Evolutionary conservation across 2,329 filamentous ascomycete species (phyloP).

Genomic region (Pezizomycotina sp.): DNA sequence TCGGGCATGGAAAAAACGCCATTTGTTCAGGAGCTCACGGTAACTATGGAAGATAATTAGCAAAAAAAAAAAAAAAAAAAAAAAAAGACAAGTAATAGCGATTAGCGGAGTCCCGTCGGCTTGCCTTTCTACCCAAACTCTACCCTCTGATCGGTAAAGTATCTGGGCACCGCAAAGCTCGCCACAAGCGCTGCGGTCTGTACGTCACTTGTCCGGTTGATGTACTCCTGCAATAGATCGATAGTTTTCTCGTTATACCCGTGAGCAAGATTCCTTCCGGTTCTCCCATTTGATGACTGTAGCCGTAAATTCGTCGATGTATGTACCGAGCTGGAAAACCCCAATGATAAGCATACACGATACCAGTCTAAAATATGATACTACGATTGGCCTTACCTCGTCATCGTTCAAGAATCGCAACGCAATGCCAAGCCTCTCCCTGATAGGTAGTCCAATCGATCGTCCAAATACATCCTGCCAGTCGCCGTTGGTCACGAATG

Average conservation of each 20-base stretch:
- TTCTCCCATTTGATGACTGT: conserved; percentile 49
- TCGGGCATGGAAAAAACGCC: conserved; percentile 56
- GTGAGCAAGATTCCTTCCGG: conserved; percentile 64
- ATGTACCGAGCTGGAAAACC: conserved; percentile 45
- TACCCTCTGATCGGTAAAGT: conserved; percentile 61
- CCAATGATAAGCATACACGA: too few relatives aligned
- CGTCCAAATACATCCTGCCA: conserved; percentile 62
- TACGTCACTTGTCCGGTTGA: conserved; percentile 58
- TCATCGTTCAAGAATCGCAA: conserved; percentile 48
- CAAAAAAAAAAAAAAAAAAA: not conserved
- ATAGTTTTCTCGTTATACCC: conserved; percentile 57
- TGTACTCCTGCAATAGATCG: conserved; percentile 59
- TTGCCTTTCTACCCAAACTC: conserved; percentile 39
- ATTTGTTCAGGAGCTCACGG: conserved; percentile 53
- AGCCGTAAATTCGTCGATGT: conserved; percentile 49
- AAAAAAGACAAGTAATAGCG: not conserved
- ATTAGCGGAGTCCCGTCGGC: not conserved
- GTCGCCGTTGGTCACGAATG: conserved; percentile 58
- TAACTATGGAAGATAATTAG: conserved; percentile 32
- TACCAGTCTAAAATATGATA: not conserved
- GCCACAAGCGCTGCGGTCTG: conserved; percentile 64
- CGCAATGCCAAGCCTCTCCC: conserved; percentile 58
- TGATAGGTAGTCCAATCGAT: conserved; percentile 48
- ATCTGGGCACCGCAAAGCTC: conserved; percentile 56
- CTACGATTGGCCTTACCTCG: conserved; percentile 7